Percentiles rank a stretch among this genome's conserved stretches.
phyloP scores from a whole-genome alignment of 257 asterid genomes.

The Linaria vulgaris region DNA sequence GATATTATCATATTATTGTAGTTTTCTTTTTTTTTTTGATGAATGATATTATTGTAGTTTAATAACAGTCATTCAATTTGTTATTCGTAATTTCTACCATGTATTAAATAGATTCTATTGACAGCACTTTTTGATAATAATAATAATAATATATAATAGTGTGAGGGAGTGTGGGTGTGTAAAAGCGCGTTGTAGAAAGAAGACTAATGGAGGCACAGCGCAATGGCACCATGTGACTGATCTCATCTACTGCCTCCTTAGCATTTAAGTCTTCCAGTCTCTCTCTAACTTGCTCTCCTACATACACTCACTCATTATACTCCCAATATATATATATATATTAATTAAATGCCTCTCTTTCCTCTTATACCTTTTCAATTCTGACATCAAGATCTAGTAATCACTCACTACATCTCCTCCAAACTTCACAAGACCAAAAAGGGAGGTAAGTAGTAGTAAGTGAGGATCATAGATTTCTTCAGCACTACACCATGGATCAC shows the following conservation, averaged over 20 bases:
- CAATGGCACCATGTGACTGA: slow-evolving; percentile 36
- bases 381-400: slow-evolving; percentile 30
- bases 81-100: too few species aligned
- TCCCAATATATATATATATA: too few species aligned
- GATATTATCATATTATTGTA: too few species aligned
- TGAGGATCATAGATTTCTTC: slow-evolving; percentile 34
- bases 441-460: not conserved
- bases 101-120: too few species aligned
- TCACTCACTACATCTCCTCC: slow-evolving; percentile 12
- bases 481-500: slow-evolving; percentile 37
- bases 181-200: slow-evolving; percentile 31
- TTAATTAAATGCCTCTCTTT: not conserved
- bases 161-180: too few species aligned
- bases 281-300: not conserved
- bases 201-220: slow-evolving; percentile 12
- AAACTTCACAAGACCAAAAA: slow-evolving; percentile 24
- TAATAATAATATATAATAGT: too few species aligned
- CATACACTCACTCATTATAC: too few species aligned
- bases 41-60: too few species aligned
- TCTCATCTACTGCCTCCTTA: not conserved
- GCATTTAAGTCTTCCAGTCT: slow-evolving; percentile 25
- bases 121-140: too few species aligned
- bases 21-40: too few species aligned
- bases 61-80: too few species aligned
- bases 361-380: not conserved